phyloP scores from a whole-genome alignment of 768 basidiomycete species.

The Plicaturopsis crispa region DNA sequence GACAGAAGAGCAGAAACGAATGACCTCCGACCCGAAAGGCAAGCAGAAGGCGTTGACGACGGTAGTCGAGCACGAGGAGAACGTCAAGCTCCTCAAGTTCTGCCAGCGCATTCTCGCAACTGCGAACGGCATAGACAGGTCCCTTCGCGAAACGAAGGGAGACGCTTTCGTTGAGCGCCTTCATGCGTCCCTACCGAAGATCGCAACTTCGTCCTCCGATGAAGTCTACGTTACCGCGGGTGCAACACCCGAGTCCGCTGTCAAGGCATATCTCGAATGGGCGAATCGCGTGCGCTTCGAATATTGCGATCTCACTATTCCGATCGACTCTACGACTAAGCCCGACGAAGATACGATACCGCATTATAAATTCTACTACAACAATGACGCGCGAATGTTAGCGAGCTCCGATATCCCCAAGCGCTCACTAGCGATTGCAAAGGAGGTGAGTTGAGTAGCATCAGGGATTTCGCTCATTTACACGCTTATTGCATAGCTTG shows the following conservation, averaged over 20 bases:
- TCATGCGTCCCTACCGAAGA: constrained; percentile 68
- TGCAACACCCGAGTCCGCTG: constrained; percentile 57
- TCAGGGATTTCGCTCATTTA: background rate
- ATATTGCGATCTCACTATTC: constrained; percentile 78
- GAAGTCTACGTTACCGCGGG: constrained; percentile 39
- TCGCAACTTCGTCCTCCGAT: constrained; percentile 41
- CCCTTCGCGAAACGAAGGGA: constrained; percentile 85
- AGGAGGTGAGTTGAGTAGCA: constrained; percentile 50
- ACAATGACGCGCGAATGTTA: constrained; percentile 78
- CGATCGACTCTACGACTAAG: constrained; percentile 17
- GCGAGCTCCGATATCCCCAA: constrained; percentile 84
- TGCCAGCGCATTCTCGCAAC: constrained; percentile 82
- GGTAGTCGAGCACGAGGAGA: constrained; percentile 55
- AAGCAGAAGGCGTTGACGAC: constrained; percentile 45
- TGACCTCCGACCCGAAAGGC: constrained; percentile 60
- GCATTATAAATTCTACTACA: constrained; percentile 78
- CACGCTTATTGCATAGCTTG: constrained; percentile 48
- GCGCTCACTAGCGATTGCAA: constrained; percentile 89
- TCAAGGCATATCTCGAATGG: constrained; percentile 78
- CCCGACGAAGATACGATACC: constrained; percentile 47
- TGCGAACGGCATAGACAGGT: constrained; percentile 79
- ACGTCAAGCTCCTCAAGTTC: constrained; percentile 69
- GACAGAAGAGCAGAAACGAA: constrained; percentile 86
- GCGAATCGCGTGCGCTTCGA: constrained; percentile 78
- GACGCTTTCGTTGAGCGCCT: constrained; percentile 77